Conservation (phyloP, 768 basidiomycete species). For the Termitomyces eurrhizus region DNA sequence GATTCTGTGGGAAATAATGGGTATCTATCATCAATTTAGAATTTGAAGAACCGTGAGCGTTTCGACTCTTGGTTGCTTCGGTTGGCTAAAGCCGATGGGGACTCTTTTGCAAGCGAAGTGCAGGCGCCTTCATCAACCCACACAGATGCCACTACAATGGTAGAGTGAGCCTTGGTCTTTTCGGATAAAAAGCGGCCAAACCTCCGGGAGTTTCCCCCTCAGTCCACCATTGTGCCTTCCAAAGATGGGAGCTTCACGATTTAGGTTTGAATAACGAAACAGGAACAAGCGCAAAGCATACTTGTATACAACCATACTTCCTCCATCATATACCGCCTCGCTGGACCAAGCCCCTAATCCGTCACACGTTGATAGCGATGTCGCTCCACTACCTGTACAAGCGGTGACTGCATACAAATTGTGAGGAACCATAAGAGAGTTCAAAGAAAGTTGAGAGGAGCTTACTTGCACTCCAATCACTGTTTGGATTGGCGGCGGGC, state of each 20-base stretch:
- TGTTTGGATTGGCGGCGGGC: constrained; percentile 44
- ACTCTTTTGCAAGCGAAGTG: constrained; percentile 16
- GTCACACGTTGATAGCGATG: constrained; percentile 32
- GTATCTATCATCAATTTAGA: neutral
- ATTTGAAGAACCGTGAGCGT: constrained; percentile 26
- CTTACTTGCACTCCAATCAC: constrained; percentile 67
- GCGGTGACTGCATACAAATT: constrained; percentile 42
- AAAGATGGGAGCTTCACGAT: constrained; percentile 29
- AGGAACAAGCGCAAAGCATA: constrained; percentile 20
- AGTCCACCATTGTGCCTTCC: constrained; percentile 61
- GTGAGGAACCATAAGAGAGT: neutral
- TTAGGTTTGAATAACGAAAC: constrained; percentile 4
- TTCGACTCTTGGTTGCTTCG: constrained; percentile 7
- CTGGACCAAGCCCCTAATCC: constrained; percentile 51
- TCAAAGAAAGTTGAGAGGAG: constrained; percentile 1
- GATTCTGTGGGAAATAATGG: neutral
- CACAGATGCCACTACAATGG: constrained; percentile 38
- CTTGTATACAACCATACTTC: constrained; percentile 48
- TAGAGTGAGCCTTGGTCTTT: neutral
- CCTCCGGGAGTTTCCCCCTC: constrained; percentile 53
- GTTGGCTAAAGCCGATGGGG: constrained; percentile 6
- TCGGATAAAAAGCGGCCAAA: constrained; percentile 18
- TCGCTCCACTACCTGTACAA: constrained; percentile 33
- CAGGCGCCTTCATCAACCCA: constrained; percentile 61
- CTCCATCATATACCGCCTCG: constrained; percentile 44